Base-by-base conservation (phyloP, 108 stramenopile species). In the Skeletonema grethae region DNA sequence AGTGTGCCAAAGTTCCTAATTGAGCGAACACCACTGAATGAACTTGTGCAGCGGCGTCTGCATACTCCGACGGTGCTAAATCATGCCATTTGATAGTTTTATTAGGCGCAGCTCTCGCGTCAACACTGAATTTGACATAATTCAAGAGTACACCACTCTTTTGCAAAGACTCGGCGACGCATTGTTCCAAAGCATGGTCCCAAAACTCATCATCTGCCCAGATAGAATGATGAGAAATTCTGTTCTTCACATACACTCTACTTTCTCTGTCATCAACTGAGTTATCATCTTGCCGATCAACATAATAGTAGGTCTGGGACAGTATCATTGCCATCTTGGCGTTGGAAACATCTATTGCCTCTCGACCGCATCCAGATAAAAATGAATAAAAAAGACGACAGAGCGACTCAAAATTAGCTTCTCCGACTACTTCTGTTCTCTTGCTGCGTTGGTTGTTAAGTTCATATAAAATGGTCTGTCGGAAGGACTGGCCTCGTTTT, bases 251-350 rank as follows among this genome's bases (percentile, higher is more conserved):
- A 64, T 82, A 88, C 1, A 86, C 57, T 15, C 87, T 70, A 25
- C 69, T 71, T 41, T 70, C 69, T 38, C 70, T 38, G 34, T 76
- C 79, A 32, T 69, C 72, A 57, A 16, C 39, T 28, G 69, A 31
- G 20, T 63, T 29, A 55, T 78, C 74, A 30, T 63, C 68, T 9
- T 36, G 65, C 15, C 65, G 56, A 5, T 71, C 67, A 6, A 63
- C 43, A 29, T 80, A 63, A 41, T 76, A 90, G 66, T 90, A 92
- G 24, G 85, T 88, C 58, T 88, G 85, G 8, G 84, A 70, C 0
- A 92, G 84, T 76, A 87, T 88, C 87, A 92, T 92, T 7, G 73
- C 63, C 87, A 92, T 84, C 72, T 88, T 90, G 2, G 89, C 86
- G 56, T 80, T 87, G 15, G 87, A 77, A 13, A 88, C 79, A 56